phyloP scores from a whole-genome alignment of 352 stramenopile genomes.

The Phytophthora uliginosa region DNA sequence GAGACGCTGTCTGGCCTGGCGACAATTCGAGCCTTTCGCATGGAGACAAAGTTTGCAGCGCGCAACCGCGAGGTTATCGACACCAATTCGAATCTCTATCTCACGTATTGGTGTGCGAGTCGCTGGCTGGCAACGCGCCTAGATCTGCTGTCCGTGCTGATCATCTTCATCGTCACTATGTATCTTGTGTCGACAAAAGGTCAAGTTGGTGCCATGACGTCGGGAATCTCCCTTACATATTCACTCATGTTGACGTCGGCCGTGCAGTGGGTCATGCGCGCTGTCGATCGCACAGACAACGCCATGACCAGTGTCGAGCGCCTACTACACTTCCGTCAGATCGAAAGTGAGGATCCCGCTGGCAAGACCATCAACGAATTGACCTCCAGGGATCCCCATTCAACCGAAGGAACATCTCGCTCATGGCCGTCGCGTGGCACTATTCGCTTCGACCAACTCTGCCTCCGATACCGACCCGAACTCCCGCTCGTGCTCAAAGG shows the following conservation, averaged over 20 bases:
- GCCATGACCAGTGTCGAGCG: slow-evolving; percentile 49
- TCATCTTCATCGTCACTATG: slow-evolving; percentile 89
- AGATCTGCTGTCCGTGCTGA: slow-evolving; percentile 73
- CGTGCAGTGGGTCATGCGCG: slow-evolving; percentile 42
- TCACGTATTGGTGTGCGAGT: slow-evolving; percentile 47
- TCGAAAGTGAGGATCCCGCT: slow-evolving; percentile 32
- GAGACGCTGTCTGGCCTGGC: slow-evolving; percentile 93
- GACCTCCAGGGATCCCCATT: neutral
- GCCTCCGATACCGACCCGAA: slow-evolving; percentile 48
- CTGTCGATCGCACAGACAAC: slow-evolving; percentile 57
- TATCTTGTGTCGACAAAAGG: slow-evolving; percentile 73
- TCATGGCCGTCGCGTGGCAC: slow-evolving; percentile 37
- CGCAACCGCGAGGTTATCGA: slow-evolving; percentile 48
- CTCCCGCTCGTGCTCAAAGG: slow-evolving; percentile 48
- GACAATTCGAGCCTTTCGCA: slow-evolving; percentile 89
- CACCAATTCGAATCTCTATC: slow-evolving; percentile 42
- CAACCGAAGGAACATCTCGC: neutral
- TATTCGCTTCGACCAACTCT: slow-evolving; percentile 35
- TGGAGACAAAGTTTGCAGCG: slow-evolving; percentile 40
- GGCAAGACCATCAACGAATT: slow-evolving; percentile 8
- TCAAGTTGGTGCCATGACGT: slow-evolving; percentile 24
- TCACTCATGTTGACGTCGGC: slow-evolving; percentile 49
- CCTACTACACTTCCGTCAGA: slow-evolving; percentile 41
- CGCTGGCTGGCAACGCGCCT: slow-evolving; percentile 96
- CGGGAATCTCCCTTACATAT: slow-evolving; percentile 43